A percentile compares a stretch with the other conserved stretches of the same genome.
phyloP scores from a whole-genome alignment of 129 eudicot genomes.

The Ambrosia artemisiifolia region DNA sequence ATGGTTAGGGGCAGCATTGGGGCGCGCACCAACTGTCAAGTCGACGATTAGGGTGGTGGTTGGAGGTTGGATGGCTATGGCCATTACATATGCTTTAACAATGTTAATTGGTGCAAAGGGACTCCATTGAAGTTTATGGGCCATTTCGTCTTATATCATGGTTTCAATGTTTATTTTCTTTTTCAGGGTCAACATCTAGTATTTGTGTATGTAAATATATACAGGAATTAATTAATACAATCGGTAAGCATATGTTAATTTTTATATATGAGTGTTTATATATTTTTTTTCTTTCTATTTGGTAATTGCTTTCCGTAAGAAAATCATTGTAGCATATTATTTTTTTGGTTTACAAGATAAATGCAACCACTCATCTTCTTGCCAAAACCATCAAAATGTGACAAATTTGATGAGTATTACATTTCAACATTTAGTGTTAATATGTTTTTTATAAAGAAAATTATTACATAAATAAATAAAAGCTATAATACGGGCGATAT shows the following conservation, averaged over 20 bases:
- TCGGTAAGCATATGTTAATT: background rate
- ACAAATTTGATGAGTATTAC: background rate
- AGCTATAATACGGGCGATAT: no score
- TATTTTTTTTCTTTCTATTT: background rate
- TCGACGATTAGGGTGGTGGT: slow-evolving; percentile 49
- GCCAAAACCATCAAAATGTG: background rate
- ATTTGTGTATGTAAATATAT: background rate
- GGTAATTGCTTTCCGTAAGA: background rate
- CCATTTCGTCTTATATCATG: slow-evolving; percentile 24
- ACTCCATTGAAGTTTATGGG: slow-evolving; percentile 23
- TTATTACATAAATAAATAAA: no score
- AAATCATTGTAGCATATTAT: background rate
- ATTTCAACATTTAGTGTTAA: no score
- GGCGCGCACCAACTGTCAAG: slow-evolving; percentile 44
- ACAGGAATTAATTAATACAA: background rate
- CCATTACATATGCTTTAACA: slow-evolving; percentile 54
- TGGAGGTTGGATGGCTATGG: slow-evolving; percentile 78
- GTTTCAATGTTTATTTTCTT: background rate
- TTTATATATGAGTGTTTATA: no score
- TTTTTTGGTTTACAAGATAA: background rate
- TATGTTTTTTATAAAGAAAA: no score
- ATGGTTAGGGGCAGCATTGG: slow-evolving; percentile 61
- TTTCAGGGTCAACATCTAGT: background rate
- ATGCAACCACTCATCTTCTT: background rate
- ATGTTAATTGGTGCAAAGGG: slow-evolving; percentile 53